Percentiles rank a stretch among this genome's conserved stretches.
Conservation (phyloP, 768 basidiomycete genomes). For the Lanmaoa rubissima region DNA sequence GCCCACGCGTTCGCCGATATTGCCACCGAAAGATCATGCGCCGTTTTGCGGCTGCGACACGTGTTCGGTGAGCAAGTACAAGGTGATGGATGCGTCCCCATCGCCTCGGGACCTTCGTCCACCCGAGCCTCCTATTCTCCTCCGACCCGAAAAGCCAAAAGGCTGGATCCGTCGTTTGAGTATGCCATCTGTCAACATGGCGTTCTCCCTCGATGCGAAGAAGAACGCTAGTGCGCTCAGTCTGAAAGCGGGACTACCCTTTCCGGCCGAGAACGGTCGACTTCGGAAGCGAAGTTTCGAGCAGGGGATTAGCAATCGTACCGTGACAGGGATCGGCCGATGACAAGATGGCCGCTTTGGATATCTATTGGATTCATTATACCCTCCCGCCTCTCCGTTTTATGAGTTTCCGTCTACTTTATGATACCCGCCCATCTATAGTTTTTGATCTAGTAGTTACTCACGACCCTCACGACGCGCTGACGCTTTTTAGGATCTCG, state of each 20-base stretch:
- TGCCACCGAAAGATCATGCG: constrained; percentile 44
- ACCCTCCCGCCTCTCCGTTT: not conserved
- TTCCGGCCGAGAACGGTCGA: constrained; percentile 50
- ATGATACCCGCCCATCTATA: constrained; percentile 6
- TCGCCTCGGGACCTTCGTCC: constrained; percentile 38
- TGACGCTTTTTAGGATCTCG: not conserved
- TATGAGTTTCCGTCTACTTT: not conserved
- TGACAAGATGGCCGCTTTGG: not conserved
- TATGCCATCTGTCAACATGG: constrained; percentile 65
- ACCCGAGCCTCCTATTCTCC: constrained; percentile 40
- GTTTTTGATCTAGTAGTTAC: not conserved
- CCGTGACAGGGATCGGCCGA: constrained; percentile 50
- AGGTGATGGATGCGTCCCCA: constrained; percentile 26
- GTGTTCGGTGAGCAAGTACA: constrained; percentile 62
- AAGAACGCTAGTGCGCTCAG: constrained; percentile 48
- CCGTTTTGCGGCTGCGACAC: constrained; percentile 65
- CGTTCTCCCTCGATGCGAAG: constrained; percentile 58
- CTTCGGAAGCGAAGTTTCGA: constrained; percentile 36
- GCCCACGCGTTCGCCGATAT: constrained; percentile 27
- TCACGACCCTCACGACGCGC: constrained; percentile 2
- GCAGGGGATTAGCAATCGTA: constrained; percentile 45
- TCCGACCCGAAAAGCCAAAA: constrained; percentile 58
- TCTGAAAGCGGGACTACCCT: constrained; percentile 31
- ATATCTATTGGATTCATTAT: constrained; percentile 6
- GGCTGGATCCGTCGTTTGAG: constrained; percentile 78